A percentile compares a stretch with the other conserved stretches of the same genome.
Conservation (phyloP, 805 yeast species). For the Candida parachauliodes region DNA sequence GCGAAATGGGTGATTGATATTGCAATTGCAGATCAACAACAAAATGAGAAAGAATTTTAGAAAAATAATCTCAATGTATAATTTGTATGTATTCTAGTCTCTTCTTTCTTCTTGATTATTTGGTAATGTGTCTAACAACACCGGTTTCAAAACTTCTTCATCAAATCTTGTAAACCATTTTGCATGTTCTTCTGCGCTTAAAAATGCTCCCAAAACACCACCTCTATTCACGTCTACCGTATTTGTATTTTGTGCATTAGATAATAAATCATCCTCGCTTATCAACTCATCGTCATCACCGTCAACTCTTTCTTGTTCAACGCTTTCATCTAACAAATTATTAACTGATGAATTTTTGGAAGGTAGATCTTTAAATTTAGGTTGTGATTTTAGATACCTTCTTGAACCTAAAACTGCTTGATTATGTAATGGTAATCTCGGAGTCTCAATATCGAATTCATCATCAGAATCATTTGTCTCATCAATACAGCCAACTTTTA, state of each 20-base stretch:
- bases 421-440: slow-evolving; percentile 31
- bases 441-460: slow-evolving; percentile 89
- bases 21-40: slow-evolving; percentile 46
- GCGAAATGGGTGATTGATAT: slow-evolving; percentile 73
- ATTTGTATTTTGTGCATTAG: slow-evolving; percentile 12
- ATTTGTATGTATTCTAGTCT: slow-evolving; percentile 2
- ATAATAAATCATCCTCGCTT: slow-evolving; percentile 38
- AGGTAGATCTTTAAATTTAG: slow-evolving; percentile 1
- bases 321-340: slow-evolving; percentile 6
- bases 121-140: slow-evolving; percentile 63
- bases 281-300: slow-evolving; percentile 20
- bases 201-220: slow-evolving; percentile 38
- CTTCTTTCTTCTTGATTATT: slow-evolving; percentile 13
- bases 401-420: slow-evolving; percentile 20
- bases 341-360: slow-evolving; percentile 6
- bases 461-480: slow-evolving; percentile 78
- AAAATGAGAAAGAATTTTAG: slow-evolving; percentile 5
- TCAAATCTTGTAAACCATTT: slow-evolving; percentile 93
- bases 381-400: slow-evolving; percentile 14
- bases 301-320: too few relatives aligned
- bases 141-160: slow-evolving; percentile 91
- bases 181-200: slow-evolving; percentile 67
- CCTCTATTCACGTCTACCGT: slow-evolving; percentile 7
- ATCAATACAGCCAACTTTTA: slow-evolving; percentile 84
- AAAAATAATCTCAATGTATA: too few relatives aligned